A percentile compares a stretch with the other conserved stretches of the same genome.
phyloP scores from a whole-genome alignment of 305 asterid genomes.

The Fraxinus latifolia region DNA sequence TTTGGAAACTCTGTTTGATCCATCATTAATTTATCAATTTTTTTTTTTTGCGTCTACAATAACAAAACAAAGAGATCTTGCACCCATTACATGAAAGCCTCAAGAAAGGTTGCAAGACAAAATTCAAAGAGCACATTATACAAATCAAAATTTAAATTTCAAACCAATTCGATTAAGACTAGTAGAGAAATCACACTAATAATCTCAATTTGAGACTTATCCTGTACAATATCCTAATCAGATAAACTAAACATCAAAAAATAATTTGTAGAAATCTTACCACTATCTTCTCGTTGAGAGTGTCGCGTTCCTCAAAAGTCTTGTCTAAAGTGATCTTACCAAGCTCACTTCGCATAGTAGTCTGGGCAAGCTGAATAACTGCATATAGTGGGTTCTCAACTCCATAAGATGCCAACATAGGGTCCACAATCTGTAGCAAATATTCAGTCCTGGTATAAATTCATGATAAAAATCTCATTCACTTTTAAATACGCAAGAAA shows the following conservation, averaged over 20 bases:
- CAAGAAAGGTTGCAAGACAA: neutral
- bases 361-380: slow-evolving; percentile 87
- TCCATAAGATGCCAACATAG: slow-evolving; percentile 87
- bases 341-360: slow-evolving; percentile 98
- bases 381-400: slow-evolving; percentile 84
- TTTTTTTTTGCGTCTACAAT: neutral
- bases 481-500: neutral
- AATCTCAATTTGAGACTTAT: neutral
- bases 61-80: neutral
- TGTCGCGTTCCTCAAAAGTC: slow-evolving; percentile 87
- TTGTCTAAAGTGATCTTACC: slow-evolving; percentile 92
- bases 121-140: neutral
- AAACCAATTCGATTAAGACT: neutral
- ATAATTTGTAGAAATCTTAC: slow-evolving; percentile 36
- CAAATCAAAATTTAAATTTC: neutral
- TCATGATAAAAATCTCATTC: slow-evolving; percentile 5
- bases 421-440: slow-evolving; percentile 67
- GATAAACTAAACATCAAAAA: slow-evolving; percentile 13
- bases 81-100: neutral
- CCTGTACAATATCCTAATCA: neutral
- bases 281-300: slow-evolving; percentile 82
- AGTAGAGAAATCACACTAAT: neutral
- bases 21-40: neutral
- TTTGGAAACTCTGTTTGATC: neutral
- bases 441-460: slow-evolving; percentile 2